Evolutionary conservation across 148 eudicot species (phyloP), one percentile per base, ranked within the genome.

Genomic region (Selenicereus undatus): DNA sequence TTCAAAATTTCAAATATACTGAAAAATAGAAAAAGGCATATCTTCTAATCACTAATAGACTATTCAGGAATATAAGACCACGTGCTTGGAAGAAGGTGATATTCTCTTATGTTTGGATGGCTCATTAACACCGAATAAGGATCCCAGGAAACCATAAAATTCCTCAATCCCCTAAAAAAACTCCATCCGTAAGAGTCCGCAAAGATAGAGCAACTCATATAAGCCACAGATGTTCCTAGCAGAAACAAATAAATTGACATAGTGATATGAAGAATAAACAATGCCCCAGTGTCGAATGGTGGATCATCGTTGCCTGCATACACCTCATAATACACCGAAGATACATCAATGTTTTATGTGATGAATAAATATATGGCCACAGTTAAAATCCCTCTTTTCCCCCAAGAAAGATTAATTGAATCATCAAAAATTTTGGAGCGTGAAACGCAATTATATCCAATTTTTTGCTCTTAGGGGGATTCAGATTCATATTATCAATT

Each of bases 1-100:
- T 66, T 79, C 45, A 81, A 12, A 79, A 66, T 66, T 66, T 66
- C 8, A 66, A 66, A 66, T 26, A 26, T 27, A 10, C 27, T 24
- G 30, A 66, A 26, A 26, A 20, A 20, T 24, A 73, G 76, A 80
- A 39, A 43, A 50, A 71, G 21, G 64, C 0, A 76, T 27, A 51
- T 73, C 69, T 43, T 73, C 76, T 42, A 24, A 73, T 43, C 35
- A 48, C 26, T 75, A 75, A 32, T 29, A 27, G n/a, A 52, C 4
- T 17, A 16, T 18, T 24, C 10, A 29, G 54, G 54, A 11, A 30
- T 18, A 68, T 32, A 26, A 11, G 32, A 27, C 36, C 30, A 11
- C 71, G 24, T 13, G 8, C 7, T 13, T 68, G 62, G 6, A 52
- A 56, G 62, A 56, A 56, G 62, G 6, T 56, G 62, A 56, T 20